Conservation (phyloP, 495 filamentous ascomycete genomes). For the Penicillium lividum region DNA sequence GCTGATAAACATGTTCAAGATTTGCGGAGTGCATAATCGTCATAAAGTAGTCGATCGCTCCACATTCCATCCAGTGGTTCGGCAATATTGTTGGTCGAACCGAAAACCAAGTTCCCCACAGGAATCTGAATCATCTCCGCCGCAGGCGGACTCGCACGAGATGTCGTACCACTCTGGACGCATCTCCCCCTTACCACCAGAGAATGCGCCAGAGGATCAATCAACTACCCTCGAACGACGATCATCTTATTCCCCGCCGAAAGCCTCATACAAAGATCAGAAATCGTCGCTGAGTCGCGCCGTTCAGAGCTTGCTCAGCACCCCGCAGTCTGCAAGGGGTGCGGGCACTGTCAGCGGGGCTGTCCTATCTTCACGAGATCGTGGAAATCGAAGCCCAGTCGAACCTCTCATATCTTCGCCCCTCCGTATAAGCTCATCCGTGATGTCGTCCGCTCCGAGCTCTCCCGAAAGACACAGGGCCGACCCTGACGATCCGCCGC, state of each 20-base stretch:
- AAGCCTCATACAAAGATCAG: not conserved
- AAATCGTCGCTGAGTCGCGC: slow-evolving; percentile 17
- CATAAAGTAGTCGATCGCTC: slow-evolving; percentile 26
- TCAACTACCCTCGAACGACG: slow-evolving; percentile 55
- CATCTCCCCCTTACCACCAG: slow-evolving; percentile 56
- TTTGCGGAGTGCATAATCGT: slow-evolving; percentile 15
- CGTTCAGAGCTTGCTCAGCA: slow-evolving; percentile 20
- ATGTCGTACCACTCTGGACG: slow-evolving; percentile 31
- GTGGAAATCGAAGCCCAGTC: slow-evolving; percentile 19
- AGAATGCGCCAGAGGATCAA: slow-evolving; percentile 24
- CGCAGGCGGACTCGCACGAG: slow-evolving; percentile 31
- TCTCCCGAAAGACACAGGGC: slow-evolving; percentile 24
- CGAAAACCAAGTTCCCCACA: slow-evolving; percentile 29
- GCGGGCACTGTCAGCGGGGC: slow-evolving; percentile 38
- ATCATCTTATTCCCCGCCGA: slow-evolving; percentile 4
- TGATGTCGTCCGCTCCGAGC: slow-evolving; percentile 27
- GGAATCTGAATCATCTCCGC: slow-evolving; percentile 18
- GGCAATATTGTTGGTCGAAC: slow-evolving; percentile 21
- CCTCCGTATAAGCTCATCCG: slow-evolving; percentile 25
- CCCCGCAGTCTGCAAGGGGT: slow-evolving; percentile 45
- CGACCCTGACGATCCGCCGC: slow-evolving; percentile 15
- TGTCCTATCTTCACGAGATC: slow-evolving; percentile 18
- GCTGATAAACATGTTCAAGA: slow-evolving; percentile 4
- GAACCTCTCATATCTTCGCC: slow-evolving; percentile 30
- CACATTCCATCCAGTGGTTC: slow-evolving; percentile 23